Percentiles rank a stretch among this genome's conserved stretches.
These are phyloP conservation scores for Calonectria naviculata DNA, from an alignment of 2,329 filamentous ascomycete genomes.

Conservation along the genomic window DNA sequence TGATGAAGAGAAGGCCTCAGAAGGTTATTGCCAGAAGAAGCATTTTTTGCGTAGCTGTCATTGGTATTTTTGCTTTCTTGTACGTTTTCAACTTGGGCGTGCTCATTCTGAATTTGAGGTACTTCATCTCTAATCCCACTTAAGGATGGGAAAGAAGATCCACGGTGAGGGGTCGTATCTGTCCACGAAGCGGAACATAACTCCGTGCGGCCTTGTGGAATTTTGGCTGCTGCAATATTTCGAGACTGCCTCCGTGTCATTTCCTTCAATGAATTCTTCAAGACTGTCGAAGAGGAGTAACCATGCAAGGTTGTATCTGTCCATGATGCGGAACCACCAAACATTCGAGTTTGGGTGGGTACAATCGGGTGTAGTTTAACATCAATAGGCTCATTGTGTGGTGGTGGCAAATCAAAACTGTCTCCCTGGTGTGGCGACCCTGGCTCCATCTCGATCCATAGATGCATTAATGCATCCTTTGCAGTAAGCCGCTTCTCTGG, in stretches of 20 bases:
- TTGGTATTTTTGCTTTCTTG: neutral
- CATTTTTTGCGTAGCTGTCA: neutral
- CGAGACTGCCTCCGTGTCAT: neutral
- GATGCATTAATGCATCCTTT: neutral
- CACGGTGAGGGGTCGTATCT: neutral
- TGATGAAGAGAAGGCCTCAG: no score
- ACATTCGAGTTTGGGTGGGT: neutral
- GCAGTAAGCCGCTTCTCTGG: neutral
- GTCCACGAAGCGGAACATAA: neutral
- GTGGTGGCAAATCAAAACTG: neutral
- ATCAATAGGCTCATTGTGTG: no score
- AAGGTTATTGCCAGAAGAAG: neutral
- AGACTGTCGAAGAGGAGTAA: neutral
- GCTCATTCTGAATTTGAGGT: neutral
- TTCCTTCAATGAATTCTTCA: neutral
- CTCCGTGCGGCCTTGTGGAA: neutral
- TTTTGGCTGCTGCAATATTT: neutral
- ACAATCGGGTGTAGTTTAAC: neutral
- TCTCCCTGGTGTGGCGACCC: neutral
- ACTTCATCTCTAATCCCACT: neutral
- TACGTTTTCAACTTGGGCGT: neutral
- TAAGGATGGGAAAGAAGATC: neutral
- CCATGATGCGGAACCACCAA: neutral
- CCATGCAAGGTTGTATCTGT: neutral
- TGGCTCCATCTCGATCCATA: neutral